Percentiles rank a stretch among this genome's conserved stretches.
Conservation (phyloP, 2,329 filamentous ascomycete genomes). For the Talaromyces amestolkiae region DNA sequence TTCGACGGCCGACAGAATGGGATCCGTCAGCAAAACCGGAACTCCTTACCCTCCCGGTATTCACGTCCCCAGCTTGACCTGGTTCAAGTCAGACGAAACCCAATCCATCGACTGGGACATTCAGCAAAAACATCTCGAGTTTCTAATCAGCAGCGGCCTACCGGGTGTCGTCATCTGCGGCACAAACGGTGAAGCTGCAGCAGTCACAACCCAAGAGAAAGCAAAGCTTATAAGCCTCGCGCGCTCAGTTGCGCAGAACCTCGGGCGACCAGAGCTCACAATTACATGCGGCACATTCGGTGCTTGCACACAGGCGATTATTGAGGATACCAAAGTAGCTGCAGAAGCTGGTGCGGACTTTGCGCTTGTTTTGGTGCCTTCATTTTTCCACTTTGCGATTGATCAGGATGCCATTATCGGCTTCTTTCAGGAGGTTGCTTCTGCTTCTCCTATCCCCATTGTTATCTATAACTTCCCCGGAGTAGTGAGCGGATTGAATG, state of each 20-base stretch:
- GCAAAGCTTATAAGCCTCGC: slow-evolving; percentile 39
- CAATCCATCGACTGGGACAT: slow-evolving; percentile 58
- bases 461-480: slow-evolving; percentile 51
- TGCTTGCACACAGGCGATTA: slow-evolving; percentile 41
- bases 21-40: slow-evolving; percentile 5
- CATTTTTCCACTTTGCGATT: slow-evolving; percentile 69
- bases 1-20: slow-evolving; percentile 3
- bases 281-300: slow-evolving; percentile 45
- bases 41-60: slow-evolving; percentile 47
- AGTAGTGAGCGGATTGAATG: slow-evolving; percentile 44
- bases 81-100: slow-evolving; percentile 48
- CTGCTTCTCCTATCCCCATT: slow-evolving; percentile 49
- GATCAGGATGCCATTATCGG: slow-evolving; percentile 56
- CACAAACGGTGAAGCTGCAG: slow-evolving; percentile 48
- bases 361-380: slow-evolving; percentile 69
- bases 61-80: slow-evolving; percentile 58
- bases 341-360: slow-evolving; percentile 67
- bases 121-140: slow-evolving; percentile 54
- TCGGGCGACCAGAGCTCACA: slow-evolving; percentile 35
- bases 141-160: slow-evolving; percentile 53
- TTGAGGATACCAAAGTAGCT: slow-evolving; percentile 63
- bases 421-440: slow-evolving; percentile 64
- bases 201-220: slow-evolving; percentile 42
- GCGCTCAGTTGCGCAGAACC: slow-evolving; percentile 36
- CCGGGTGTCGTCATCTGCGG: slow-evolving; percentile 50